Base-by-base conservation (phyloP, 352 stramenopile species). In the Phytophthora megakarya region DNA sequence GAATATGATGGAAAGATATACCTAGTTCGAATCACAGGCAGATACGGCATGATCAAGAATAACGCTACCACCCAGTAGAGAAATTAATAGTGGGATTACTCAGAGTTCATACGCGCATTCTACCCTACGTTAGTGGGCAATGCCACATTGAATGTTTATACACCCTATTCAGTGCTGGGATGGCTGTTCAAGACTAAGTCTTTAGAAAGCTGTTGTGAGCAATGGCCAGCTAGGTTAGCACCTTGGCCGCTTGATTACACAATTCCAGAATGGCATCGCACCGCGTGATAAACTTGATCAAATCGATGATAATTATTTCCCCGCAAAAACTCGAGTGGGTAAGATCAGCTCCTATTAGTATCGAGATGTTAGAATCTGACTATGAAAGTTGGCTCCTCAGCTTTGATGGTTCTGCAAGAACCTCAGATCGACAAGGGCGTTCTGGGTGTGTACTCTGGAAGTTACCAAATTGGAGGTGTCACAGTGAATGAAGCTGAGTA, bases 341-440 rank as follows among this genome's bases (percentile, higher is more conserved):
- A 3, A n/a, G 21, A 50, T 13, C 30, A 9, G 28, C 53, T 6
- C 53, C 53, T 2, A 53, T 62, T 32, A 62, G 53, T 32, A 2
- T 62, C 0, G 30, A 61, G 16, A 53, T 61, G 53, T 30, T 62
- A 5, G 38, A 33, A 18, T 9, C 9, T 5, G 30, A 46, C 10
- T 52, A 56, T 15, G 16, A 48, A 13, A 23, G 54, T 4, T 48
- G 43, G 26, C 11, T 42, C 2, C 54, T 61, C 12, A 61, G 53
- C 18, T 61, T 61, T 23, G 53, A 51, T 45, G 53, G 40, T 10
- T 39, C 51, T 16, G 51, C 28, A 7, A 60, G 50, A 35, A 38
- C 42, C 19, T 50, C 38, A 2, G 39, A 37, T 35, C 51, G 13
- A 1, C 19, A 19, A 2, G 51, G 39, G 18, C n/a, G 25, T 19